A percentile compares a stretch with the other conserved stretches of the same genome.
These are phyloP conservation scores for Trichoderma sp. DNA, from an alignment of 2,329 filamentous ascomycete species.

Conservation along the genomic window DNA sequence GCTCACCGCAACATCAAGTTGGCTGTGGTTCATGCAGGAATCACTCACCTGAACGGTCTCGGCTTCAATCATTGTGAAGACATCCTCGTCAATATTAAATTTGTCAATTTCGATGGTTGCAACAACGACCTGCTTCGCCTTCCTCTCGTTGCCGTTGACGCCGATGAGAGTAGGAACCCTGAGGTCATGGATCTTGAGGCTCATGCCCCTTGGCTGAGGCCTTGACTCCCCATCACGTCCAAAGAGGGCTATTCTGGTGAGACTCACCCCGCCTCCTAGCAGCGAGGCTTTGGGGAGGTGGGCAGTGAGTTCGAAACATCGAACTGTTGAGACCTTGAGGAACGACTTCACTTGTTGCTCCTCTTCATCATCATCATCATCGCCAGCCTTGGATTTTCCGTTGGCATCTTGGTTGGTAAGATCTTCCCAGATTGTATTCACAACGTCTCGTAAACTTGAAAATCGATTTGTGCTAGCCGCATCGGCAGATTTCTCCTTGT, in stretches of 20 bases:
- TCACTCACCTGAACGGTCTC: slow-evolving; percentile 60
- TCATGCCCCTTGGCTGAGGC: slow-evolving; percentile 34
- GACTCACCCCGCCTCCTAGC: slow-evolving; percentile 60
- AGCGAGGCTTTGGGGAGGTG: slow-evolving; percentile 69
- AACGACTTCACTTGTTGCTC: slow-evolving; percentile 31
- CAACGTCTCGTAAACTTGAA: slow-evolving; percentile 5
- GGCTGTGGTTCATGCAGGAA: background rate
- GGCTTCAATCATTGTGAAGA: slow-evolving; percentile 59
- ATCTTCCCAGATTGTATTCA: slow-evolving; percentile 39
- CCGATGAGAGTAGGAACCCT: slow-evolving; percentile 69
- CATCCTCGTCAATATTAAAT: slow-evolving; percentile 49
- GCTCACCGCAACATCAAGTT: background rate
- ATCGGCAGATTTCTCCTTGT: background rate
- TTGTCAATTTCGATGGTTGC: slow-evolving; percentile 64
- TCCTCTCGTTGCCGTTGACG: slow-evolving; percentile 70
- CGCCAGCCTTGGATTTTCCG: background rate
- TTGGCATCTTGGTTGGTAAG: slow-evolving; percentile 34
- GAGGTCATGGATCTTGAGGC: slow-evolving; percentile 57
- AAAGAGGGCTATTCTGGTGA: slow-evolving; percentile 51
- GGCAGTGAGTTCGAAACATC: slow-evolving; percentile 55
- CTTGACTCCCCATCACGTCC: slow-evolving; percentile 31
- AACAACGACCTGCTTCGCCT: slow-evolving; percentile 65
- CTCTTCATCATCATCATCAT: background rate
- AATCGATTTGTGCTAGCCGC: background rate
- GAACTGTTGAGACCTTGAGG: slow-evolving; percentile 40